phyloP scores from a whole-genome alignment of 768 basidiomycete species.

The Dentipellis sp. region DNA sequence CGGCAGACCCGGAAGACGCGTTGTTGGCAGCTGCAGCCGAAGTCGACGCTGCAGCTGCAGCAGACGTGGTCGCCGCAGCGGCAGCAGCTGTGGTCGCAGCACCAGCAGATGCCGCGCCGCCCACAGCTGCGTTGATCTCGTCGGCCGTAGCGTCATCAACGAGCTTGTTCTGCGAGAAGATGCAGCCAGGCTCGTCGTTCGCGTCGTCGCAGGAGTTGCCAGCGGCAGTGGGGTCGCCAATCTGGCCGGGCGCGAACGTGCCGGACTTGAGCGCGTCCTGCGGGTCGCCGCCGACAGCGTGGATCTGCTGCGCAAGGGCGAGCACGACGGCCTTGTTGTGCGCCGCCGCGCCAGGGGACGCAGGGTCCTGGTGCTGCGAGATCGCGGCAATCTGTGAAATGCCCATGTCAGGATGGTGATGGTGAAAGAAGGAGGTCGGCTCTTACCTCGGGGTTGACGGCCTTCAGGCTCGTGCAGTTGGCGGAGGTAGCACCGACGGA shows the following conservation, averaged over 20 bases:
- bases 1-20: not conserved
- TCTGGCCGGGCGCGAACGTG: conserved; percentile 50
- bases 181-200: conserved; percentile 49
- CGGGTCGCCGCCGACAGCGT: conserved; percentile 53
- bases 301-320: conserved; percentile 55
- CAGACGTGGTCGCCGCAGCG: conserved; percentile 11
- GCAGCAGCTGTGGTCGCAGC: conserved; percentile 11
- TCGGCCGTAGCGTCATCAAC: conserved; percentile 45
- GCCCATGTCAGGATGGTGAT: too few relatives aligned
- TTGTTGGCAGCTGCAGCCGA: not conserved
- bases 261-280: conserved; percentile 48
- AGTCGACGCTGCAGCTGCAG: conserved; percentile 13
- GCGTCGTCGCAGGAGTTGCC: conserved; percentile 30
- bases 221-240: conserved; percentile 41
- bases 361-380: conserved; percentile 57
- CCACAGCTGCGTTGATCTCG: conserved; percentile 48
- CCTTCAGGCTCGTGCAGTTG: conserved; percentile 44
- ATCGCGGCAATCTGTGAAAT: conserved; percentile 40
- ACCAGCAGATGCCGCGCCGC: conserved; percentile 18
- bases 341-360: conserved; percentile 44
- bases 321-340: conserved; percentile 57
- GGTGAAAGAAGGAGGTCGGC: too few relatives aligned
- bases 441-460: conserved; percentile 43
- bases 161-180: conserved; percentile 51
- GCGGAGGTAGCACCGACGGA: conserved; percentile 36